Evolutionary conservation across 164 flowering plant genomes (phyloP), one percentile per base, ranked within the genome.

Genomic region (Piper longum): DNA sequence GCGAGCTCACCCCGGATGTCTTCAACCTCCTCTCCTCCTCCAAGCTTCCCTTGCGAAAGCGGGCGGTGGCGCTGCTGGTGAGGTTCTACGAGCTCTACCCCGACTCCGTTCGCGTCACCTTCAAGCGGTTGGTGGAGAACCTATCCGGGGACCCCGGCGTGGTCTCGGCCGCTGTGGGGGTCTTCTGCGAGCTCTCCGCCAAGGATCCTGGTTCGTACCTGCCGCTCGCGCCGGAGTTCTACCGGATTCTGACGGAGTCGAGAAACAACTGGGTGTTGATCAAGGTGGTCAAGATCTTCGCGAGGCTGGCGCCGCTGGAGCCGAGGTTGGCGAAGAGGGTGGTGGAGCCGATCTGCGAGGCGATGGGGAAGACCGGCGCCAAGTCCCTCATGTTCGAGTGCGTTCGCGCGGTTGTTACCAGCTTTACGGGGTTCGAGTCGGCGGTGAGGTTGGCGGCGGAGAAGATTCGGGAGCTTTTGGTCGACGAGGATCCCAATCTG

Each of bases 261-360:
- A 88, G 70, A 80, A 88, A 87, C 72, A 93, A 91, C 71, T 90
- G 99, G 99, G 82, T 90, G 43, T 70, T 93, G 71, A 91, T 93
- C 70, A 93, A 90, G 83, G 93, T 85, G 67, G 64, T 93, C 65
- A 93, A 93, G 81, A 81, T 93, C 13, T 93, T 93, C 64, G 74
- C 82, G 0, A 80, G 77, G 69, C 67, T 93, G 74, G 89, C 78
- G 0, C 78, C 78, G 0, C 60, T 90, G 41, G 97, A 93, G 76
- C 91, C 89, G 6, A 81, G 99, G 77, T 72, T 93, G 71, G 93
- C 80, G 0, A 91, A 82, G 70, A 78, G 78, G 73, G 71, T 93
- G 58, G 89, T 90, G 59, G 95, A 84, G 67, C 97, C 92, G 0
- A 76, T 93, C 58, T 83, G 89, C 64, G 97, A 90, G 39, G 82